These are phyloP conservation scores for Lactifluus hygrophoroides DNA, from an alignment of 768 basidiomycete genomes.

Conservation along the genomic window DNA sequence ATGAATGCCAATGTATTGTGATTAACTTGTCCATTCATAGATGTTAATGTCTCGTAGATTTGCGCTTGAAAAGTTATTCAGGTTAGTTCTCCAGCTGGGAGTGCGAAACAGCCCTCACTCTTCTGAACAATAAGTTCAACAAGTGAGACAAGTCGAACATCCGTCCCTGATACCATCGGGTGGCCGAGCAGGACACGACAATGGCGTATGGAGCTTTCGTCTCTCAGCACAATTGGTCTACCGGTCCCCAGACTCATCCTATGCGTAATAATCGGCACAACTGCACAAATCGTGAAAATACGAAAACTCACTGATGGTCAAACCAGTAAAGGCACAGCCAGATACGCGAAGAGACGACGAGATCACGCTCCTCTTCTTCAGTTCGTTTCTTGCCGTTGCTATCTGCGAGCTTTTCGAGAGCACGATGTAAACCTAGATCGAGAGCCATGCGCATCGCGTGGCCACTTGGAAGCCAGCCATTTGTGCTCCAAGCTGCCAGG, in stretches of 20 bases:
- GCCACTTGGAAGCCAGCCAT: constrained; percentile 91
- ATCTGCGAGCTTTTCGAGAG: constrained; percentile 84
- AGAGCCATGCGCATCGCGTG: constrained; percentile 96
- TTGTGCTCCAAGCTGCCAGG: constrained; percentile 88
- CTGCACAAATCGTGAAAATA: not conserved
- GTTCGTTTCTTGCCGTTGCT: constrained; percentile 53
- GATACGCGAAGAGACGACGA: constrained; percentile 86
- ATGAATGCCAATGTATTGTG: constrained; percentile 81
- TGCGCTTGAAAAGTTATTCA: constrained; percentile 47
- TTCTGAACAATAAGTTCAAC: constrained; percentile 89
- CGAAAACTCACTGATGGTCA: constrained; percentile 72
- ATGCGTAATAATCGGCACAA: constrained; percentile 12
- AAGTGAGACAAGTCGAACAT: constrained; percentile 78
- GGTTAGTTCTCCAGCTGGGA: not conserved
- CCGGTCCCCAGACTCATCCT: constrained; percentile 92
- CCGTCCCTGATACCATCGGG: constrained; percentile 83
- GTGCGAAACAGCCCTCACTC: constrained; percentile 40
- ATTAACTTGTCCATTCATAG: constrained; percentile 80
- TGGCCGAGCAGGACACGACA: constrained; percentile 76
- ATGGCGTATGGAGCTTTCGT: constrained; percentile 80
- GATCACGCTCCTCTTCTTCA: constrained; percentile 79
- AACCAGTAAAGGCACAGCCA: constrained; percentile 97
- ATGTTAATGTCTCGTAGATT: constrained; percentile 84
- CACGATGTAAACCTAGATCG: constrained; percentile 87
- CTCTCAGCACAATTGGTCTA: constrained; percentile 80